Base-by-base conservation (phyloP, 108 stramenopile genomes). In the Pseudonitzschia delicatissima region DNA sequence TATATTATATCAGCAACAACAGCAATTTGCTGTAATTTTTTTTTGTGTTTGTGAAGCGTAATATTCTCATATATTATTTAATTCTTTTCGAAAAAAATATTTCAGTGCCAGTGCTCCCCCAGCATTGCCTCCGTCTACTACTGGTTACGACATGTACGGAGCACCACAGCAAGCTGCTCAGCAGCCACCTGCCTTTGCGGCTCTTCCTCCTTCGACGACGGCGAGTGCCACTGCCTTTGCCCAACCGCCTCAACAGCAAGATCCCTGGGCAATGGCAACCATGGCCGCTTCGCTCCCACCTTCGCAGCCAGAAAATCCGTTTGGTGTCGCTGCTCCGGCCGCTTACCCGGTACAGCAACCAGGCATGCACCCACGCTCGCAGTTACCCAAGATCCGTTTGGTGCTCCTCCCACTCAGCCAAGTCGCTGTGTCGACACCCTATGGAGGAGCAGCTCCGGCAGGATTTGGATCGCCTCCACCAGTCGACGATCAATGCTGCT, bases 171-270 rank as follows among this genome's bases (percentile, higher is more conserved):
- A 62, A 20, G 40, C 15, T 15, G 37, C 59, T 13, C 73, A 66
- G 25, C 65, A 61, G n/a, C 53, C 23, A 33, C 40, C 67, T 45
- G 76, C 79, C 47, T 64, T 76, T 57, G 76, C 77, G 13, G 73
- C 81, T 39, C 67, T 82, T 15, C 70, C 84, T 45, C 55, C 77
- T 51, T 44, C 59, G 33, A 57, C 70, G 28, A 50, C 69, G 36
- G 64, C 69, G 60, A 44, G 67, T 58, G 74, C 68, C 42, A 7
- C 18, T 25, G 40, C 64, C 0, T 21, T 11, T n/a, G 15, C 13
- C 2, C 32, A 31, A 17, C n/a, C n/a, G n/a, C 18, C 18, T 18
- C 39, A 42, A 25, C 39, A 37, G 11, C 39, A 37, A 28, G 75
- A 69, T 47, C 66, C 67, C 13, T 55, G 68, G 27, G 76, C 47